Percentiles rank a stretch among this genome's conserved stretches.
phyloP scores from a whole-genome alignment of 306 rosid species.

The Dryas alaskensis region DNA sequence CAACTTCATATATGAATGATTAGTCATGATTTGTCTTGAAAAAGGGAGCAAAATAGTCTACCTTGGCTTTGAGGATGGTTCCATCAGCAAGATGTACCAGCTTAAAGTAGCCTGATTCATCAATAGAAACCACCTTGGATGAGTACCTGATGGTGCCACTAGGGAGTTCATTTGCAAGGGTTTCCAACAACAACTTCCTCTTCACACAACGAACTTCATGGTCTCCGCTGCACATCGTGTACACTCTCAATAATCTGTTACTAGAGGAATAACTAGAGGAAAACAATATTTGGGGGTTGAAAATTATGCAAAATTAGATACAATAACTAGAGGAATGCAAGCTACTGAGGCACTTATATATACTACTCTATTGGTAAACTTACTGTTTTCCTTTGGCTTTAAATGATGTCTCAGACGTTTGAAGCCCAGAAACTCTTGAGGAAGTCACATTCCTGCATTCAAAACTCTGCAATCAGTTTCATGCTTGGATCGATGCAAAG shows the following conservation, averaged over 20 bases:
- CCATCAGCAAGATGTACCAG: slow-evolving; percentile 70
- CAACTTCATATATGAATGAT: no score
- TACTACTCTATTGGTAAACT: slow-evolving; percentile 15
- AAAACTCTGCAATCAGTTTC: not conserved
- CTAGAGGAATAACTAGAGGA: no score
- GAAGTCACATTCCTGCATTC: slow-evolving; percentile 46
- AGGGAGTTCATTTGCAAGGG: slow-evolving; percentile 64
- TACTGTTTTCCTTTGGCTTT: slow-evolving; percentile 40
- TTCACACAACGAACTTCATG: slow-evolving; percentile 53
- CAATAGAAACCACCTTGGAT: slow-evolving; percentile 68
- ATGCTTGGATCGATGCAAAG: no score
- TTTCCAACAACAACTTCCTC: slow-evolving; percentile 53
- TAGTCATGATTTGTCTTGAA: not conserved
- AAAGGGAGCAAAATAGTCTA: not conserved
- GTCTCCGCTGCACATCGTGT: slow-evolving; percentile 20
- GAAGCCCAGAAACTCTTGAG: slow-evolving; percentile 46
- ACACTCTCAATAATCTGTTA: not conserved
- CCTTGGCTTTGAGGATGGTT: slow-evolving; percentile 57
- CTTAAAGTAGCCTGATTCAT: slow-evolving; percentile 55
- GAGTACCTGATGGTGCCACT: slow-evolving; percentile 57
- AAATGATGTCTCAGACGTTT: slow-evolving; percentile 34
- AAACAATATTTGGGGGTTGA: not conserved
- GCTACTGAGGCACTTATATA: not conserved
- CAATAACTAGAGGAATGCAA: not conserved
- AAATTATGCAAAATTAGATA: not conserved